Base-by-base conservation (phyloP, 2,329 filamentous ascomycete species). In the Sclerotinia sclerotiorum region DNA sequence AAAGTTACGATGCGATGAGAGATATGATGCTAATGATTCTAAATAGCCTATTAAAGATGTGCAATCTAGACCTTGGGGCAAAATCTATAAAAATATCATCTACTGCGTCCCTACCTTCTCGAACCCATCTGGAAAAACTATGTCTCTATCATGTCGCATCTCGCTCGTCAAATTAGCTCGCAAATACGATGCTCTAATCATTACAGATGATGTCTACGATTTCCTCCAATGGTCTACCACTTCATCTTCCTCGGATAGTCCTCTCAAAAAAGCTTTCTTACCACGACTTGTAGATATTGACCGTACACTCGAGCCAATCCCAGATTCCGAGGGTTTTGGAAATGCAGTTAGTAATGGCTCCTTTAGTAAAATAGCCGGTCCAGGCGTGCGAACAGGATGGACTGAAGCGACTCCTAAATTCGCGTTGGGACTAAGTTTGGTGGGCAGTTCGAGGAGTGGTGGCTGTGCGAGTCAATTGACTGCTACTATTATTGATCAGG, bases 151-250 rank as follows among this genome's bases (percentile, higher is more conserved):
- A 24, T 85, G 90, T 39, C 86, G 95, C 4, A 81, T 88, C 71
- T 82, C 82, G 15, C 84, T 98, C 5, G 88, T 98, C 32, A 81
- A 82, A n/a, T 79, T 97, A 8, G 94, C 94, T 0, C 85, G 94
- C 68, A 83, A 88, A 69, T 87, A 90, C 77, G 89, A 98, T 77
- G 92, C 92, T 8, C 84, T 98, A n/a, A 80, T 97, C 67, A 84
- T 97, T 39, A 87, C 87, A 61, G 94, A 98, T 80, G 95, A 99
- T 78, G 93, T 98, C 13, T 99, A 99, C 77, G 94, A 98, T 78
- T 90, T 94, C 72, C 83, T 98, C 6, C 91, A 94, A 77, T 97
- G 93, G 92, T 85, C 87, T 5, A 72, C 2, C 74, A 80, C 52
- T 58, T 80, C 56, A 49, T 70, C 24, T 19, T 35, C 68, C 21